Evolutionary conservation across 257 asterid species (phyloP).

Genomic region (Solanum medicagineum): DNA sequence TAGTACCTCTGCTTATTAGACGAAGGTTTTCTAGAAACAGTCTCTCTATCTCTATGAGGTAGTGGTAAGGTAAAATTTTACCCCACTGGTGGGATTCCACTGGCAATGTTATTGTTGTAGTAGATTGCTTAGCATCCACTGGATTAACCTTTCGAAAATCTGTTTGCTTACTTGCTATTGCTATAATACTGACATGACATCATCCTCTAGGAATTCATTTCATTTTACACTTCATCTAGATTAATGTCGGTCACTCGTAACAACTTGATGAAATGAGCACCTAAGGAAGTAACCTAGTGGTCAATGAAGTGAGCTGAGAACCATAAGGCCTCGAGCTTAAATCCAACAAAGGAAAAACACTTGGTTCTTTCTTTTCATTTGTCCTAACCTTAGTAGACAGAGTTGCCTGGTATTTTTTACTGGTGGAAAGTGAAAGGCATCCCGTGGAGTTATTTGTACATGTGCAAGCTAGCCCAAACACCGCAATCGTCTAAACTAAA

Average conservation of each 20-base stretch:
- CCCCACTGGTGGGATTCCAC: too few species aligned
- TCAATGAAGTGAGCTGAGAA: background rate
- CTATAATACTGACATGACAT: background rate
- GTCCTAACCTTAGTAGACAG: background rate
- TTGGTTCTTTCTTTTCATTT: background rate
- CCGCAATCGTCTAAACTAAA: too few species aligned
- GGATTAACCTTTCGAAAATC: background rate
- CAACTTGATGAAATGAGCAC: background rate
- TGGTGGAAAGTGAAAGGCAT: background rate
- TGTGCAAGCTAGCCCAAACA: too few species aligned
- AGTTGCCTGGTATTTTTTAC: background rate
- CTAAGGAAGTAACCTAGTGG: background rate
- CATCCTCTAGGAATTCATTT: background rate
- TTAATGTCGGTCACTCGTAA: background rate
- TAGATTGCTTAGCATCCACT: background rate
- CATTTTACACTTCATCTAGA: background rate
- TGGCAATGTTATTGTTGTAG: background rate
- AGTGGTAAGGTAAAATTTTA: too few species aligned
- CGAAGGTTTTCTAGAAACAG: rapidly evolving
- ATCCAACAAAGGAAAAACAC: too few species aligned
- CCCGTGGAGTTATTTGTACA: too few species aligned
- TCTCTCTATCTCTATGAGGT: too few species aligned
- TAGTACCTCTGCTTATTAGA: too few species aligned
- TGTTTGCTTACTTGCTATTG: background rate
- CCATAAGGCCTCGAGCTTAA: background rate